Conservation (phyloP, 805 yeast species). For the Aciculoconidium aculeatum region DNA sequence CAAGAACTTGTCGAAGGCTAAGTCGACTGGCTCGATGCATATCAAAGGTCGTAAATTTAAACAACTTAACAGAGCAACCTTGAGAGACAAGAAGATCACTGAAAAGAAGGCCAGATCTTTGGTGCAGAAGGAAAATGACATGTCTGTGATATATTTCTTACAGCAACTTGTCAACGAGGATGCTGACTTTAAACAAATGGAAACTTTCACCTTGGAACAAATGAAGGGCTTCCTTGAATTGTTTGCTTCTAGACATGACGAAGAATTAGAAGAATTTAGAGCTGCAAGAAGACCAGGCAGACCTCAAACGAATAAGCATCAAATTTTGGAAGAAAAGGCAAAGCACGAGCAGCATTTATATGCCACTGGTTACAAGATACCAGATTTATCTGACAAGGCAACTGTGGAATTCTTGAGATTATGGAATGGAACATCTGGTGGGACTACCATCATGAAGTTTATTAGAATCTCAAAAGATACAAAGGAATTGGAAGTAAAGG, state of each 20-base stretch:
- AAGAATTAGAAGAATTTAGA: constrained; percentile 60
- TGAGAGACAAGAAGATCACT: constrained; percentile 69
- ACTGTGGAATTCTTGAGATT: constrained; percentile 55
- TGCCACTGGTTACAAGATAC: constrained; percentile 62
- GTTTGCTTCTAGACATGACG: constrained; percentile 65
- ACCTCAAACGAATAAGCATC: constrained; percentile 71
- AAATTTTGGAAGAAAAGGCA: constrained; percentile 53
- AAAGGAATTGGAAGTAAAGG: constrained; percentile 18
- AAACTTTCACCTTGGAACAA: constrained; percentile 49
- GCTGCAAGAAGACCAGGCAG: constrained; percentile 77
- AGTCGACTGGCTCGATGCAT: constrained; percentile 60
- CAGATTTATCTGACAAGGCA: constrained; percentile 58
- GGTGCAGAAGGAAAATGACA: constrained; percentile 56
- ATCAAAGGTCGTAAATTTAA: constrained; percentile 87
- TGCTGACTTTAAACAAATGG: constrained; percentile 23
- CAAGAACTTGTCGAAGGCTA: constrained; percentile 50
- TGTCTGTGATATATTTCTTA: constrained; percentile 51
- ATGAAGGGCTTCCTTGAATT: constrained; percentile 55
- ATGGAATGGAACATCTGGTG: constrained; percentile 86
- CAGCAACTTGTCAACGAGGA: constrained; percentile 46
- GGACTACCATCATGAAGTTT: constrained; percentile 57
- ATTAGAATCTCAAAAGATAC: constrained; percentile 28
- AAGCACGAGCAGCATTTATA: constrained; percentile 60
- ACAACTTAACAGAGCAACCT: constrained; percentile 77
- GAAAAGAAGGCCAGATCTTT: constrained; percentile 51